Evolutionary conservation across 176 grass and related monocot species (phyloP), one percentile per base, ranked within the genome.

Genomic region (Microstegium vimineum): DNA sequence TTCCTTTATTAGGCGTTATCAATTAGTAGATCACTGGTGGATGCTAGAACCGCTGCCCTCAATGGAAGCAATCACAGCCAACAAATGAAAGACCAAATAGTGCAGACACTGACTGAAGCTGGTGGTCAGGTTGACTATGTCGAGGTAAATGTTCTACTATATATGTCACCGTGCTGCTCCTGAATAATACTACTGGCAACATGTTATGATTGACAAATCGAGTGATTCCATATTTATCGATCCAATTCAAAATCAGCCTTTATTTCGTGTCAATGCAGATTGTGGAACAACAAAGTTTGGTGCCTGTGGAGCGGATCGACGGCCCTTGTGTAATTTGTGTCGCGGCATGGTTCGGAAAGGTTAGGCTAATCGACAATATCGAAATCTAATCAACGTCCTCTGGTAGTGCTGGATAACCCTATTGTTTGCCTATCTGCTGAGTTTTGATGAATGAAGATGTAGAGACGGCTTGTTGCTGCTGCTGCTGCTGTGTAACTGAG

Each of bases 121-220:
- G 90, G 86, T 4, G 89, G 95, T 78, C 86, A 62, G 77, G 86
- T 95, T 84, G 95, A 98, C 62, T 98, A 91, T 91, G 95, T 91
- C 81, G 90, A 95, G 92, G 92, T 98, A 89, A 89, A 82, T 63
- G 6, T 56, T 69, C 8, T 1, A 57, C 42, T 10, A 16, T n/a
- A n/a, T n/a, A n/a, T 34, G 8, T 17, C 23, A 42, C 10, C 0
- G 4, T 41, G 26, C 25, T 83, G 10, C 45, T 18, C 17, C 11
- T 69, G 46, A 45, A 11, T 11, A 76, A 27, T 47, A 14, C 20
- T 46, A 15, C 5, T n/a, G 51, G 20, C 51, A 56, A 56, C 51
- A n/a, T 56, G 51, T 10, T 52, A 8, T 22, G n/a, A n/a, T n/a
- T n/a, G n/a, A n/a, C n/a, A n/a, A 3, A 22, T 52, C 49, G 8